Conservation (phyloP, 2,329 filamentous ascomycete species). For the Claviceps quebecensis region DNA sequence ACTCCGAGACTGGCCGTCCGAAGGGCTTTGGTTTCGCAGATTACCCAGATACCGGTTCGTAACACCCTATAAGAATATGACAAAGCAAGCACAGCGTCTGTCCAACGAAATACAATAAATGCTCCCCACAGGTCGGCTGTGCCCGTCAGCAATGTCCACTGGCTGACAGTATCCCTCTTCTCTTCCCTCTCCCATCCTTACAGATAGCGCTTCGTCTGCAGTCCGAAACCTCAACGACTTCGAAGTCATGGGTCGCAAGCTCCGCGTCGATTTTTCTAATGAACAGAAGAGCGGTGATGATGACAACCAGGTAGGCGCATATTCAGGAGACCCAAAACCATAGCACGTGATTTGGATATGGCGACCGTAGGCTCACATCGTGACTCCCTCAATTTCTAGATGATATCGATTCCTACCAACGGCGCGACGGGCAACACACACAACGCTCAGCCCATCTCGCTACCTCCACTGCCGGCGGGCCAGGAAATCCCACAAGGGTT, state of each 20-base stretch:
- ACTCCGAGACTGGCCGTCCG: conserved; percentile 83
- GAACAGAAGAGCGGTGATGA: conserved; percentile 66
- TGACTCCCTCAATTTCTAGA: conserved; percentile 1
- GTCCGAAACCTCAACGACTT: conserved; percentile 92
- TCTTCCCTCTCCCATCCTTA: neutral
- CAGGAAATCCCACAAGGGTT: conserved; percentile 72
- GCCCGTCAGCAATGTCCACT: neutral
- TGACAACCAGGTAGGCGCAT: conserved; percentile 13
- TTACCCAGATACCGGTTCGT: conserved; percentile 73
- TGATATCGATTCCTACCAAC: conserved; percentile 18
- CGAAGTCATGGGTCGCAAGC: conserved; percentile 87
- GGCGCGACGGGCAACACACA: conserved; percentile 19
- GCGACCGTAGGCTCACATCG: neutral
- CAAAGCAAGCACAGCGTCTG: neutral
- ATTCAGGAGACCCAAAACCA: neutral
- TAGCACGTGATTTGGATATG: neutral
- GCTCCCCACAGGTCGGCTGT: too few relatives aligned
- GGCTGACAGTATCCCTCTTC: conserved; percentile 8
- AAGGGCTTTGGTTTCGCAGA: conserved; percentile 97
- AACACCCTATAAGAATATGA: neutral
- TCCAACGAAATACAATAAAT: too few relatives aligned
- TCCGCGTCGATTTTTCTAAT: conserved; percentile 92
- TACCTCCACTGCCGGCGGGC: conserved; percentile 74
- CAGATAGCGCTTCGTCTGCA: conserved; percentile 73
- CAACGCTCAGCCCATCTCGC: conserved; percentile 29